Evolutionary conservation across 176 grass and related monocot species (phyloP).

Genomic region (Juncus effusus): DNA sequence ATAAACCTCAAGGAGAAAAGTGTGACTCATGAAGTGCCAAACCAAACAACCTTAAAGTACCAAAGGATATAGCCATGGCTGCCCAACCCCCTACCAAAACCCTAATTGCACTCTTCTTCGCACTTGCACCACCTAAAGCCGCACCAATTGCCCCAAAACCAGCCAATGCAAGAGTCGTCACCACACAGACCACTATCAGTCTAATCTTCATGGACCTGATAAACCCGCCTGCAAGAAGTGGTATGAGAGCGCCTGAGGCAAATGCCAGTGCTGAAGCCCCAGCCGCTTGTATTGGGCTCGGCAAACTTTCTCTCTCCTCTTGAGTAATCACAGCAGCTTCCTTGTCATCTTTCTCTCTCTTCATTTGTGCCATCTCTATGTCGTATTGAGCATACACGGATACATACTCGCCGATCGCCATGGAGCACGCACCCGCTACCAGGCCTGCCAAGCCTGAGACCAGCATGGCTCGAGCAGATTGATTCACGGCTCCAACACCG

Average conservation of each 20-base stretch:
- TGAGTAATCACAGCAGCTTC: neutral
- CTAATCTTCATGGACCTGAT: conserved; percentile 16
- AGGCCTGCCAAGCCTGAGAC: conserved; percentile 42
- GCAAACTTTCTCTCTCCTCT: conserved; percentile 18
- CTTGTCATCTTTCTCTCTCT: neutral
- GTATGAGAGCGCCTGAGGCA: conserved; percentile 20
- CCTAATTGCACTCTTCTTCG: conserved; percentile 3
- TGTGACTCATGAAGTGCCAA: conserved; percentile 18
- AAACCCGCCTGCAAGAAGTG: conserved; percentile 35
- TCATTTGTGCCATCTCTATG: conserved; percentile 39
- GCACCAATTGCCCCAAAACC: conserved; percentile 28
- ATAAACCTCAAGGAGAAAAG: conserved; percentile 2
- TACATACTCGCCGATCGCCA: conserved; percentile 73
- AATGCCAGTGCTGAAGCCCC: conserved; percentile 34
- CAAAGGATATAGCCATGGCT: conserved; percentile 42
- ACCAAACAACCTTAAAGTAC: conserved; percentile 30
- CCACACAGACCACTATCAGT: conserved; percentile 20
- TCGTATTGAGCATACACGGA: conserved; percentile 38
- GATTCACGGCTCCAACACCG: conserved; percentile 40
- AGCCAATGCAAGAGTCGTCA: conserved; percentile 21
- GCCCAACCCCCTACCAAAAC: conserved; percentile 41
- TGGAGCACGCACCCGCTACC: conserved; percentile 56
- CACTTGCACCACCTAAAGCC: conserved; percentile 18
- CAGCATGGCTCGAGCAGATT: conserved; percentile 16
- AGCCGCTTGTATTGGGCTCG: conserved; percentile 33